These are phyloP conservation scores for Suhomyces maxii DNA, from an alignment of 1,139 yeast genomes.

Conservation along the genomic window DNA sequence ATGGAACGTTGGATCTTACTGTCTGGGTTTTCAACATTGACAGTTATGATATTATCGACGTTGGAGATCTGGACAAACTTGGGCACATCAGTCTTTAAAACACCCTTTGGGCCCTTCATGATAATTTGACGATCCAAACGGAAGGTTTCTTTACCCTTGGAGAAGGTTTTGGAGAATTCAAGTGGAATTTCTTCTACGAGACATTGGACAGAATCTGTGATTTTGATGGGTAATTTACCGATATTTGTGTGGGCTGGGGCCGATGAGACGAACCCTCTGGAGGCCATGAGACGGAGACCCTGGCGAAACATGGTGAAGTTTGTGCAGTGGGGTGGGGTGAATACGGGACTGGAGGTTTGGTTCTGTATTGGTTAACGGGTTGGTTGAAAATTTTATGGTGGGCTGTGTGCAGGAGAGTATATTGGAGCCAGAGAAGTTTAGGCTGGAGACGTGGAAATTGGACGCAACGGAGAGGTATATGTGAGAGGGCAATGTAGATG, in stretches of 20 bases:
- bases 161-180: slow-evolving; percentile 55
- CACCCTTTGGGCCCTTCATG: slow-evolving; percentile 83
- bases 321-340: not conserved
- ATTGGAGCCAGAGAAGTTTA: not conserved
- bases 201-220: slow-evolving; percentile 34
- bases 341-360: not conserved
- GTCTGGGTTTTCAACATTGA: slow-evolving; percentile 57
- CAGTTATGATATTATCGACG: slow-evolving; percentile 41
- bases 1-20: slow-evolving; percentile 75
- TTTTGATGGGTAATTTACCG: slow-evolving; percentile 42
- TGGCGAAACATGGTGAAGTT: slow-evolving; percentile 7
- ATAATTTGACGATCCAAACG: slow-evolving; percentile 60
- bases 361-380: not conserved
- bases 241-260: slow-evolving; percentile 32
- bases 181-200: slow-evolving; percentile 38
- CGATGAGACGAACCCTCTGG: slow-evolving; percentile 30
- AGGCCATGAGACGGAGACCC: slow-evolving; percentile 1
- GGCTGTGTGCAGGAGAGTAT: not conserved
- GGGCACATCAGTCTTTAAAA: slow-evolving; percentile 64
- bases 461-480: not conserved
- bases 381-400: not conserved
- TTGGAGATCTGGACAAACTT: slow-evolving; percentile 56
- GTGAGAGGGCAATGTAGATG: too few species aligned
- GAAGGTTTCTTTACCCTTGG: slow-evolving; percentile 66
- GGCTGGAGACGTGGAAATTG: not conserved